Conservation (phyloP, 768 basidiomycete genomes). For the Hysterangium stoloniferum region DNA sequence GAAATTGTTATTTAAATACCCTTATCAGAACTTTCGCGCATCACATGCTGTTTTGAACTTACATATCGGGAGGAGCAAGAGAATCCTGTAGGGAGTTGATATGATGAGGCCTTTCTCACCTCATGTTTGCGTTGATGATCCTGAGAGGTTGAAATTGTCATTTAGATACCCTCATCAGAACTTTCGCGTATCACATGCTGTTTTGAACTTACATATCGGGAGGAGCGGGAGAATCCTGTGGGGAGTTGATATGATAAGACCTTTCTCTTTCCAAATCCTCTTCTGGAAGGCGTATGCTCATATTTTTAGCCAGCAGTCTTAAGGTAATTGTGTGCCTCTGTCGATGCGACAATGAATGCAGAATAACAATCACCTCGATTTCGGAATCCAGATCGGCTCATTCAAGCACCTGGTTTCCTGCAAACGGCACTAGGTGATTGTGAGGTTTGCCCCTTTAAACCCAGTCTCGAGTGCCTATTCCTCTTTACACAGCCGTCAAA, state of each 20-base stretch:
- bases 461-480: too few species aligned
- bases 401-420: constrained; percentile 55
- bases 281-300: constrained; percentile 14
- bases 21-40: not conserved
- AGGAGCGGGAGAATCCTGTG: constrained; percentile 27
- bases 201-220: constrained; percentile 27
- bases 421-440: too few species aligned
- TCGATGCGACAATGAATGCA: not conserved
- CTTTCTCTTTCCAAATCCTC: constrained; percentile 26
- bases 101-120: constrained; percentile 29
- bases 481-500: too few species aligned
- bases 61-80: constrained; percentile 31
- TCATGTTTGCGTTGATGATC: constrained; percentile 34
- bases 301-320: constrained; percentile 30
- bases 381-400: constrained; percentile 54
- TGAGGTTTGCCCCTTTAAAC: too few species aligned
- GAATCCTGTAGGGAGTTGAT: constrained; percentile 20
- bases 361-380: constrained; percentile 36
- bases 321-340: not conserved
- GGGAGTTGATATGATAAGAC: constrained; percentile 19
- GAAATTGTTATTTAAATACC: not conserved
- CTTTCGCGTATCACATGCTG: too few species aligned
- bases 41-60: constrained; percentile 11
- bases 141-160: constrained; percentile 12
- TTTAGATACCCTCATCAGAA: not conserved